Base-by-base conservation (phyloP, 768 basidiomycete species). In the Roridomyces roridus region DNA sequence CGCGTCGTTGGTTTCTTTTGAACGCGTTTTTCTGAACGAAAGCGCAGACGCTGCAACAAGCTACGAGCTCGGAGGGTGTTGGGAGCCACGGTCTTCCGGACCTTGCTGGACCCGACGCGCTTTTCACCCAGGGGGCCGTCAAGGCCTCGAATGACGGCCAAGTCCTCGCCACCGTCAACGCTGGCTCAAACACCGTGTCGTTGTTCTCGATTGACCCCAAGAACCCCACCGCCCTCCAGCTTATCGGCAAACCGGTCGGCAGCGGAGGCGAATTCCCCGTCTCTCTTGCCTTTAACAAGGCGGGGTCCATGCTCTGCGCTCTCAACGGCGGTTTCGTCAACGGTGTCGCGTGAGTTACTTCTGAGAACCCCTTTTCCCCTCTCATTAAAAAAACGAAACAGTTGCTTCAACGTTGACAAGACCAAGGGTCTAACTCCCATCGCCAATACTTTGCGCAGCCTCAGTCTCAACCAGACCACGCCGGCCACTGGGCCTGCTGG, bases 261-360 rank as follows among this genome's bases (percentile, higher is more conserved):
- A 75, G 71, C 14, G 78, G 75, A 5, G 81, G 83, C 15, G 78
- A 84, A 49, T 83, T 83, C 73, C 81, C 82, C 15, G 69, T 84
- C 53, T 79, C 80, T 0, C 60, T 79, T 9, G 72, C 76, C 10
- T 67, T 77, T 50, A 76, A 74, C 54, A 65, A 68, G 36, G 70
- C 62, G 11, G 72, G 70, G 23, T 63, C 57, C 53, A 68, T 64
- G 47, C 68, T 76, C 24, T 80, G 78, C 57, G 70, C 72, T 3
- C 69, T 80, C 28, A 82, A 81, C 64, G 76, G 79, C 25, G 80
- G 80, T 14, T 67, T 66, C 14, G 60, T 75, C 29, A 80, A 80
- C 59, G 76, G 78, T 36, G 77, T 81, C 53, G 75, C 64, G 72
- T 77, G 53, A 61, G 52, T 50, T 51, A 34, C n/a, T 28, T 37